Percentiles rank a stretch among this genome's conserved stretches.
Conservation (phyloP, 306 rosid genomes). For the Cicer pinnatifidum region DNA sequence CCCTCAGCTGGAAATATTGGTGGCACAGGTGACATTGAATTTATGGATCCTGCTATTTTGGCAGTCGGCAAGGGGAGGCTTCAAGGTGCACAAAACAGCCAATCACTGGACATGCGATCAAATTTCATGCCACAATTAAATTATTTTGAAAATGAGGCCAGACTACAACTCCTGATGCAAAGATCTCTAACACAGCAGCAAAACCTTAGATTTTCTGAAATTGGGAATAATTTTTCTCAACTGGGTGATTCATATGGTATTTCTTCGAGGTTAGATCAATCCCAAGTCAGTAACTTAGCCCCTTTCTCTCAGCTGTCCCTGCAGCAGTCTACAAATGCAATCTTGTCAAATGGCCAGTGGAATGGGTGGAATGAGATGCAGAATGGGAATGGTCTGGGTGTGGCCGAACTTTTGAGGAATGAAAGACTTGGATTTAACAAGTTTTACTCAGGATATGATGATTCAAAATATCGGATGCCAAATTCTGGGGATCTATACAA, state of each 20-base stretch:
- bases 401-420: conserved; percentile 86
- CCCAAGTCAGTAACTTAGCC: conserved; percentile 66
- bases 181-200: conserved; percentile 80
- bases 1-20: conserved; percentile 64
- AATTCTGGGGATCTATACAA: conserved; percentile 84
- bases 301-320: conserved; percentile 77
- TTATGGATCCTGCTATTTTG: conserved; percentile 98
- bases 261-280: conserved; percentile 85
- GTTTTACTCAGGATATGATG: conserved; percentile 80
- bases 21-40: conserved; percentile 74
- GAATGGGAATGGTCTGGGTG: conserved; percentile 64
- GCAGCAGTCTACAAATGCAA: conserved; percentile 76
- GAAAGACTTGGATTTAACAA: conserved; percentile 88
- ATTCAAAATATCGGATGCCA: conserved; percentile 86
- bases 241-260: conserved; percentile 81
- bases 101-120: conserved; percentile 73
- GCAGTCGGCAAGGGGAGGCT: conserved; percentile 92
- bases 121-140: conserved; percentile 65
- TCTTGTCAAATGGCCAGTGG: conserved; percentile 87
- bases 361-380: conserved; percentile 93
- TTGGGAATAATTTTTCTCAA: conserved; percentile 72
- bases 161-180: conserved; percentile 87
- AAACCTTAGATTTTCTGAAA: conserved; percentile 70
- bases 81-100: conserved; percentile 77
- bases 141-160: conserved; percentile 79